Base-by-base conservation (phyloP, 495 filamentous ascomycete genomes). In the Achaetomiella virescens region DNA sequence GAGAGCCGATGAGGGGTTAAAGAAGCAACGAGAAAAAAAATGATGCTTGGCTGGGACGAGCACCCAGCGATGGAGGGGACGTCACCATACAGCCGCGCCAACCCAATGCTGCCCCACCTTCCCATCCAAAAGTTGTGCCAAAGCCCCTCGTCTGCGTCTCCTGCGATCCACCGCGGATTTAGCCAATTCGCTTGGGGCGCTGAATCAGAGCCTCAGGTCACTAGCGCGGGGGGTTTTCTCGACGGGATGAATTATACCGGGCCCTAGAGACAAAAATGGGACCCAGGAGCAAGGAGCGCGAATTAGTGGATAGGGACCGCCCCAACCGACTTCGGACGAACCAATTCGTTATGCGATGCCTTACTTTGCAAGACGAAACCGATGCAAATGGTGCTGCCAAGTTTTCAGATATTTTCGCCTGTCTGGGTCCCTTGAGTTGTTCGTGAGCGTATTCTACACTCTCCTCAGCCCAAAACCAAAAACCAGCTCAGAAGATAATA, bases 381-480 rank as follows among this genome's bases (percentile, higher is more conserved):
- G 41, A 52, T 52, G 55, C 20, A 11, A 6, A 20, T 38, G 31
- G 14, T 22, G 31, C 21, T 8, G 42, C 42, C 52, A 38, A 47
- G 43, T 47, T 29, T 29, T 33, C 31, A 22, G 20, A 12, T 24
- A 45, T 60, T 54, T 52, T 45, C 48, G 36, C 24, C 53, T 49
- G 48, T 33, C 60, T 58, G 52, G 46, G 51, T 47, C 22, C 24
- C 22, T 44, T 31, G 17, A 59, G 43, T 48, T 27, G 60, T 29
- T 12, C 25, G 7, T 22, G 50, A 50, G 49, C 44, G 59, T 61
- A 55, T 55, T 60, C 59, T 58, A 61, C 57, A 62, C 61, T 55
- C 18, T 63, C 57, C 61, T 62, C 52, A 40, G 27, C 40, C 53
- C 44, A 44, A 52, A 47, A 52, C 14, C 47, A 59, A 51, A 43